These are phyloP conservation scores for Entomortierella beljakovae DNA, from an alignment of 192 early-diverging fungal genomes.

Conservation along the genomic window DNA sequence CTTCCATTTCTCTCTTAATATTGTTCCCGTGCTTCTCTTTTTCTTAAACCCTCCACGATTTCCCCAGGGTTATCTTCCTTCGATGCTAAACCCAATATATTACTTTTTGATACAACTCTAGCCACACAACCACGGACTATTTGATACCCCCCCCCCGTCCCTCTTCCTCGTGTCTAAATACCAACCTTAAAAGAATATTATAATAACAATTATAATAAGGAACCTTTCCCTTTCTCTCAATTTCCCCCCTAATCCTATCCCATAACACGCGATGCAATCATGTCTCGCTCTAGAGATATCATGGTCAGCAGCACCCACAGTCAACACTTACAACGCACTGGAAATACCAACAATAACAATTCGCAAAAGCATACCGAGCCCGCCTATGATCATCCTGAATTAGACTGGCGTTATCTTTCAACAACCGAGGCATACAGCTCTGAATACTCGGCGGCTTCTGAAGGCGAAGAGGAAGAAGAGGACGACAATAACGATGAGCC, in stretches of 20 bases:
- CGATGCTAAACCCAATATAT: too few relatives aligned
- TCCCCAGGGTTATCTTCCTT: too few relatives aligned
- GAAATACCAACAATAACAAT: constrained; percentile 3
- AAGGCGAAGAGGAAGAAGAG: constrained; percentile 19
- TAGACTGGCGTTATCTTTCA: constrained; percentile 47
- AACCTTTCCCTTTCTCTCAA: neutral
- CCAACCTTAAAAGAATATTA: too few relatives aligned
- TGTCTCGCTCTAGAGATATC: constrained; percentile 16
- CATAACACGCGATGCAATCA: constrained; percentile 16
- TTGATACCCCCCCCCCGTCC: neutral
- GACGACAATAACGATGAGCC: neutral
- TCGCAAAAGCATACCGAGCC: neutral
- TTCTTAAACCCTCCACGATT: too few relatives aligned
- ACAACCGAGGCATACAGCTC: constrained; percentile 27
- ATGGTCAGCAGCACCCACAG: neutral
- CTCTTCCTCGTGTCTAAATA: neutral
- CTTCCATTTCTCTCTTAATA: neutral
- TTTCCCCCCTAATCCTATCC: too few relatives aligned
- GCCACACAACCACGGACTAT: too few relatives aligned
- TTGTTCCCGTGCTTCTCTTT: too few relatives aligned
- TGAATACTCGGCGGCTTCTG: constrained; percentile 18
- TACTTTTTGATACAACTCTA: too few relatives aligned
- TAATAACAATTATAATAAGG: neutral
- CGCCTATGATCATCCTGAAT: constrained; percentile 14
- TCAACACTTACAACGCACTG: neutral